Base-by-base conservation (phyloP, 805 yeast genomes). In the Lachancea waltii region DNA sequence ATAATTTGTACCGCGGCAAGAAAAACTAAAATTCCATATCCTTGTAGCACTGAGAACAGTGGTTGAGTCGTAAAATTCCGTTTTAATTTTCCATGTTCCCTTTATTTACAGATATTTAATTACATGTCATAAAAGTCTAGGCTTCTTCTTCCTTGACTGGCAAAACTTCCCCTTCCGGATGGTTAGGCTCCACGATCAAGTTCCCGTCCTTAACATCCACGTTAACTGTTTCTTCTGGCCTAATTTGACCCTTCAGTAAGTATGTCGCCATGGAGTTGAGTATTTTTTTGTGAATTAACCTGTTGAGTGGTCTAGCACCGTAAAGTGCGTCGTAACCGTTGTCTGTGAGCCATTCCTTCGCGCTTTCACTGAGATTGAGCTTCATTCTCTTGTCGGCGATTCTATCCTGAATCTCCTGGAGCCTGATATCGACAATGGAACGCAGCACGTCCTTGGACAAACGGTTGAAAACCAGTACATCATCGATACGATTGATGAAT, bases 231-330 rank as follows among this genome's bases (percentile, higher is more conserved):
- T 78, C 84, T 30, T 72, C 76, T 33, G 70, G 62, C 44, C 68
- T 72, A 9, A 90, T 69, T 51, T 83, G 83, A 3, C 97, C 97
- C 54, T 78, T 79, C 45, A 92, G 75, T 68, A 92, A 57, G 50
- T 72, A 65, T 52, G 75, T 70, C 3, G 97, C 95, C 75, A 92
- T 72, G 17, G 97, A 95, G 57, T 89, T 89, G 60, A 92, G 68
- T n/a, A 92, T 58, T 45, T 72, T 65, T 66, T 81, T 85, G 59
- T 87, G 95, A 43, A 90, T 78, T 36, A 87, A 72, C 52, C 98
- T 75, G 68, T 92, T 90, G 60, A 92, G 71, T 8, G 98, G 98
- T 56, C 98, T 76, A 0, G 98, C 98, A 50, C 98, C 98, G 55
- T 90, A 92, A 30, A 80, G 62, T 22, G 85, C 84, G 55, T 90